These are phyloP conservation scores for Ganoderma boninense DNA, from an alignment of 1,284 basidiomycete species.

Conservation along the genomic window DNA sequence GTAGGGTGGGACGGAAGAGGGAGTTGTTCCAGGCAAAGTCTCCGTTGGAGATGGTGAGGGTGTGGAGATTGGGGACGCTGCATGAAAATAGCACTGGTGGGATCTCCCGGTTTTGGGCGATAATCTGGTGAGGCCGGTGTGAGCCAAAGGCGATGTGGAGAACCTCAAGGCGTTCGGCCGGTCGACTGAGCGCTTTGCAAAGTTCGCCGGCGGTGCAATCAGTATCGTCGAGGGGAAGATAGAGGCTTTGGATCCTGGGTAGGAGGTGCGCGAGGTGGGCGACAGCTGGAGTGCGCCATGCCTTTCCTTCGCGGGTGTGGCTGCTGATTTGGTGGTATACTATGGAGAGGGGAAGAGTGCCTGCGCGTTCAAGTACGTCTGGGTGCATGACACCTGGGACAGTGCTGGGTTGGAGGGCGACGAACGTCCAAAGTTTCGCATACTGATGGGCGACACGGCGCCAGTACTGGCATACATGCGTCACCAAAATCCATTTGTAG, in stretches of 20 bases:
- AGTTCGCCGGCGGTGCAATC: constrained; percentile 11
- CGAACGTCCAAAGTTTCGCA: constrained; percentile 15
- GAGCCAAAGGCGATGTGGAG: constrained; percentile 9
- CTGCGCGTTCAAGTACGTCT: background rate
- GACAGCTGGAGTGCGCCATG: constrained; percentile 4
- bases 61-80: background rate
- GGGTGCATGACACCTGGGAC: constrained; percentile 4
- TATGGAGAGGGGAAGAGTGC: constrained; percentile 15
- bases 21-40: constrained; percentile 14
- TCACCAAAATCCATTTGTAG: constrained; percentile 16
- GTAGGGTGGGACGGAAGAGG: constrained; percentile 17
- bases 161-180: background rate
- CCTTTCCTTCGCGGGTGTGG: constrained; percentile 2
- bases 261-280: background rate
- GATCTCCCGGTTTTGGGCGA: constrained; percentile 9
- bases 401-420: constrained; percentile 14
- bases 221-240: constrained; percentile 15
- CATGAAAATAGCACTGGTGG: background rate
- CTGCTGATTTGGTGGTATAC: constrained; percentile 15
- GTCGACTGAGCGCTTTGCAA: constrained; percentile 5
- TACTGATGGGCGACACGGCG: constrained; percentile 15
- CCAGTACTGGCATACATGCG: constrained; percentile 20
- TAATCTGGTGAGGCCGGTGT: background rate
- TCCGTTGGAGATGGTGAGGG: constrained; percentile 12
- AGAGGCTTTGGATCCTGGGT: constrained; percentile 10